These are phyloP conservation scores for Tolypocladium amazonense DNA, from an alignment of 2,329 filamentous ascomycete species.

Conservation along the genomic window DNA sequence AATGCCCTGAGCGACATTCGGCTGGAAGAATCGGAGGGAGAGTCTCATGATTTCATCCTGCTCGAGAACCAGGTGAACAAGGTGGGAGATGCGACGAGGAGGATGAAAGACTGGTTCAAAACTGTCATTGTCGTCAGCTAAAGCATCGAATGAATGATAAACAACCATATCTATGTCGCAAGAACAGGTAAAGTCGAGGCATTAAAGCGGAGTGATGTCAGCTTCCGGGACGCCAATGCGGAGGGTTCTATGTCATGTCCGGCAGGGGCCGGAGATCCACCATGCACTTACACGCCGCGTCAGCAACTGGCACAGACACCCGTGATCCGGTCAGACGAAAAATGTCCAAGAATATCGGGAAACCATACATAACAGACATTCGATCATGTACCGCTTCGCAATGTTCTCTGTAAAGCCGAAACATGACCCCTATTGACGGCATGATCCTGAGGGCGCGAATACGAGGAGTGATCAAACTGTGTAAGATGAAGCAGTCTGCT, in stretches of 20 bases:
- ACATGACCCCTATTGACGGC: too few species aligned
- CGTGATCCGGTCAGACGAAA: too few species aligned
- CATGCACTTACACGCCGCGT: background rate
- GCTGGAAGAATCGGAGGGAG: conserved; percentile 15
- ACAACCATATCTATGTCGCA: too few species aligned
- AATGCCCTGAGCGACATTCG: conserved; percentile 12
- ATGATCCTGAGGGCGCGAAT: too few species aligned
- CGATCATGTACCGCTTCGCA: too few species aligned
- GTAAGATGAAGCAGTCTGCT: too few species aligned
- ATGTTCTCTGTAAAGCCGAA: too few species aligned
- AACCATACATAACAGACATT: too few species aligned
- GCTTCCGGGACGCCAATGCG: background rate
- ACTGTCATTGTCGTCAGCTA: conserved; percentile 1
- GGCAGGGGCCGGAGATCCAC: background rate
- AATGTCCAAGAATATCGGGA: too few species aligned
- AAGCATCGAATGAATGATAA: too few species aligned
- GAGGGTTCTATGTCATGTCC: background rate
- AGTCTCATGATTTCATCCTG: conserved; percentile 23
- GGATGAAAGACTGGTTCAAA: conserved; percentile 21
- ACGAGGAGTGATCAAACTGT: too few species aligned
- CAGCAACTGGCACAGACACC: background rate
- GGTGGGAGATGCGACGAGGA: conserved; percentile 15
- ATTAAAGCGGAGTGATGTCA: background rate
- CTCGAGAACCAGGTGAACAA: conserved; percentile 13
- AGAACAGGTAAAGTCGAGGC: background rate